Evolutionary conservation across 331 rosid genomes (phyloP), one percentile per base, ranked within the genome.

Genomic region (Spiraea crenata): DNA sequence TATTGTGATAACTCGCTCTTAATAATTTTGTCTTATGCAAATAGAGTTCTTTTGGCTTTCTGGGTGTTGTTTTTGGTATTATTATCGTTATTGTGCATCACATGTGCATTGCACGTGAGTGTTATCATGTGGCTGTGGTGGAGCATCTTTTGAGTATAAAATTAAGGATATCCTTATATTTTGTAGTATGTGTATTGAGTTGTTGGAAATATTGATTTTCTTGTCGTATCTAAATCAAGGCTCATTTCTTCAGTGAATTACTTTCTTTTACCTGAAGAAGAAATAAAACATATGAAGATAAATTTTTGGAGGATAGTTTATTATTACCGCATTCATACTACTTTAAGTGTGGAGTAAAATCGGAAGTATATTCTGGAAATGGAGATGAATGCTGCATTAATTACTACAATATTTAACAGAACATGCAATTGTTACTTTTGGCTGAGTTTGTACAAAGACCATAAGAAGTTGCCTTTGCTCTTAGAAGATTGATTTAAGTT

Each of bases 21-120:
- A 47, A 73, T 55, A 40, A 50, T 77, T 72, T 82, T 73, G 80
- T 82, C 85, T 5, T 50, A 19, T 73, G 16, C 11, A 63, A 25
- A 64, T 73, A 45, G 31, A 13, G 49, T 51, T 25, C 9, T 12
- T 65, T 66, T 63, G 69, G 39, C 57, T 40, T 48, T 50, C 41
- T 34, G 73, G 39, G 73, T 15, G 57, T 25, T 71, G 7, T 6
- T 9, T 31, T 16, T 16, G 10, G 9, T 44, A 55, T 50, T 20
- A 17, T 38, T n/a, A 45, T 56, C 49, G 5, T 7, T 16, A 5
- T 10, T 20, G 57, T 51, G 59, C 60, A 42, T 56, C 63, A 56
- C 65, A 13, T 48, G 49, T 73, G 48, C n/a, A 47, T 47, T 72
- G 64, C 73, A 80, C 75, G 71, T 67, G 83, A 11, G 49, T 55